Percentiles rank a stretch among this genome's conserved stretches.
These are phyloP conservation scores for Nannizziopsis barbatae DNA, from an alignment of 2,329 filamentous ascomycete species.

Conservation along the genomic window DNA sequence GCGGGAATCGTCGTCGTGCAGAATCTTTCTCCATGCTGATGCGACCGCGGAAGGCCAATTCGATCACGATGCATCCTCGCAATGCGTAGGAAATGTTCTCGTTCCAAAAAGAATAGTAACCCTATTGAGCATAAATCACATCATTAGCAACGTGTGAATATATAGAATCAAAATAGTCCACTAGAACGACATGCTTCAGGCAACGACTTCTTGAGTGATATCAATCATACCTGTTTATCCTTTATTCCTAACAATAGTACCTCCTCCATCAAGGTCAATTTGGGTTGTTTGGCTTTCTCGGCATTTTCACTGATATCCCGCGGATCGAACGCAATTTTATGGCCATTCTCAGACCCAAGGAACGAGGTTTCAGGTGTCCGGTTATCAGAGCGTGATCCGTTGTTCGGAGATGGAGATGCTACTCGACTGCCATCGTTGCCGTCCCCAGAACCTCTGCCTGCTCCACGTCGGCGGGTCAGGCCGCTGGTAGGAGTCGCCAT, in stretches of 20 bases:
- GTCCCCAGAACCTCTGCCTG: conserved; percentile 49
- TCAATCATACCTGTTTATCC: conserved; percentile 76
- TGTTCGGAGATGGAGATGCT: conserved; percentile 51
- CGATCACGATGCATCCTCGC: conserved; percentile 94
- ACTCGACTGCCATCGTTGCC: conserved; percentile 55
- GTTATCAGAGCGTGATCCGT: conserved; percentile 46
- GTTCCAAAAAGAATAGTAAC: conserved; percentile 99
- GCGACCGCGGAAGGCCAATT: conserved; percentile 87
- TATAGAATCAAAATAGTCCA: background rate
- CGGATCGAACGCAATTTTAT: conserved; percentile 97
- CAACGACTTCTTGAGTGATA: background rate
- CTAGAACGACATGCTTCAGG: background rate
- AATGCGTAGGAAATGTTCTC: conserved; percentile 99
- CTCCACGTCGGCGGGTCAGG: conserved; percentile 59
- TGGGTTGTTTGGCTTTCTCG: conserved; percentile 94
- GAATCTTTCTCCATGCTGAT: conserved; percentile 98
- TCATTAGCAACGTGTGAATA: background rate
- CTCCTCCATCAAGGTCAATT: conserved; percentile 98
- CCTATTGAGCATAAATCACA: conserved; percentile 42
- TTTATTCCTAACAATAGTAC: conserved; percentile 89
- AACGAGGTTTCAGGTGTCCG: conserved; percentile 66
- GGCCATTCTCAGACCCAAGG: conserved; percentile 76
- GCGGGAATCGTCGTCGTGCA: conserved; percentile 76
- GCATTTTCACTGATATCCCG: conserved; percentile 94
- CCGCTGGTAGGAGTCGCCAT: conserved; percentile 57